Evolutionary conservation across 371 early-diverging fungal genomes (phyloP).

Genomic region (Apophysomyces ossiformis): DNA sequence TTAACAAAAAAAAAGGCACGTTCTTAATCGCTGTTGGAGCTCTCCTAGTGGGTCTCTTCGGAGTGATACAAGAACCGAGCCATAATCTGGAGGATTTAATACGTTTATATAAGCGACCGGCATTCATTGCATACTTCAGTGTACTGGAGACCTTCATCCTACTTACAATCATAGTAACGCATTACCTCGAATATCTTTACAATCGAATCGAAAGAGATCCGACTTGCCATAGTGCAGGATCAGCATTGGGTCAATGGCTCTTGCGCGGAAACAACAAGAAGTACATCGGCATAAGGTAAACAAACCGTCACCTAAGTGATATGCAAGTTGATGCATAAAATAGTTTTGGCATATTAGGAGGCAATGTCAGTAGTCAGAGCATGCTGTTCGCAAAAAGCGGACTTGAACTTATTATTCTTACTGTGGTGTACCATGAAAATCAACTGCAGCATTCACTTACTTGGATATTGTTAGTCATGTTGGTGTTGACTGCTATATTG

Average conservation of each 20-base stretch:
- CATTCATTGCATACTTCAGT: slow-evolving; percentile 75
- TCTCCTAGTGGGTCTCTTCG: slow-evolving; percentile 74
- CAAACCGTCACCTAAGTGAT: not conserved
- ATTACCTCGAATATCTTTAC: slow-evolving; percentile 52
- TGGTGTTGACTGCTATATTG: slow-evolving; percentile 68
- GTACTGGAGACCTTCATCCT: slow-evolving; percentile 60
- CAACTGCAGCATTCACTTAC: slow-evolving; percentile 76
- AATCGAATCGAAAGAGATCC: slow-evolving; percentile 27
- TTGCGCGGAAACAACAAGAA: slow-evolving; percentile 33
- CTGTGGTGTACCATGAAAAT: slow-evolving; percentile 62
- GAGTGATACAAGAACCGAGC: slow-evolving; percentile 75
- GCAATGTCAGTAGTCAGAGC: slow-evolving; percentile 77
- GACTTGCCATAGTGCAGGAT: not conserved
- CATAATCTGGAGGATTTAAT: slow-evolving; percentile 77
- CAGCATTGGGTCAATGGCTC: slow-evolving; percentile 29
- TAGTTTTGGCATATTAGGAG: slow-evolving; percentile 72
- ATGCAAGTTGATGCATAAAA: not conserved
- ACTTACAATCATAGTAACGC: slow-evolving; percentile 54
- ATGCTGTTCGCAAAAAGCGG: slow-evolving; percentile 84
- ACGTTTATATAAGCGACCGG: slow-evolving; percentile 68
- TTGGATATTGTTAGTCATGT: slow-evolving; percentile 70
- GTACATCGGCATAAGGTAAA: slow-evolving; percentile 48
- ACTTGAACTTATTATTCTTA: slow-evolving; percentile 71
- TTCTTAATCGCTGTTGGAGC: slow-evolving; percentile 73
- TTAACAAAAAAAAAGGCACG: slow-evolving; percentile 59